phyloP scores from a whole-genome alignment of 768 basidiomycete species.

The Termitomyces sp. region DNA sequence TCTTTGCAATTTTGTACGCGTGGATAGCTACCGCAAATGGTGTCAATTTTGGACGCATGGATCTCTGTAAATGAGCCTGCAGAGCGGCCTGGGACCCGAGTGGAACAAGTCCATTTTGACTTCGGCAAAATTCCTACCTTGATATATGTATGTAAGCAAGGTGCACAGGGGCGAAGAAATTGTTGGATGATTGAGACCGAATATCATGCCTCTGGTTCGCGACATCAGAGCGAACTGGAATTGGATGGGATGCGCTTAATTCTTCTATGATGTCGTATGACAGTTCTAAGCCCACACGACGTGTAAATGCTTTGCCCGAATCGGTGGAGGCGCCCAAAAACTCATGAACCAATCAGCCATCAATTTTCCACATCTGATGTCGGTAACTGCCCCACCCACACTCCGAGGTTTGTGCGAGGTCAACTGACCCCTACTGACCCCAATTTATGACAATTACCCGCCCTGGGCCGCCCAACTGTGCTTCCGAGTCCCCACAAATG shows the following conservation, averaged over 20 bases:
- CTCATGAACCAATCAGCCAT: no score
- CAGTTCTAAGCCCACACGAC: no score
- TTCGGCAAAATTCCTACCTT: background rate
- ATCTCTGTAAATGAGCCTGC: background rate
- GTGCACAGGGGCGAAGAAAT: no score
- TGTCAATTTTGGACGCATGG: background rate
- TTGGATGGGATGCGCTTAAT: no score
- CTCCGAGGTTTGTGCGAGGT: background rate
- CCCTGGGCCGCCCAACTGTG: background rate
- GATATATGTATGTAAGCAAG: no score
- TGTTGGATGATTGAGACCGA: background rate
- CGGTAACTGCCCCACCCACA: background rate
- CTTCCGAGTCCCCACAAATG: background rate
- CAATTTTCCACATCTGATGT: background rate
- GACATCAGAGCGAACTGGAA: no score
- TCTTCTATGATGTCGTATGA: no score
- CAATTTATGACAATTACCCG: background rate
- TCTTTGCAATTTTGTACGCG: no score
- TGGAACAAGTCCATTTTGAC: background rate
- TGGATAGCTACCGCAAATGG: background rate
- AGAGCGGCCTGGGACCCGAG: background rate
- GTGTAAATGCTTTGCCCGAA: no score
- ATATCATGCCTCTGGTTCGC: no score
- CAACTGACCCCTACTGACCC: background rate
- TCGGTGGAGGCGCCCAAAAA: no score